Percentiles rank a stretch among this genome's conserved stretches.
Evolutionary conservation across 495 filamentous ascomycete species (phyloP).

Genomic region (Parmelia sp.): DNA sequence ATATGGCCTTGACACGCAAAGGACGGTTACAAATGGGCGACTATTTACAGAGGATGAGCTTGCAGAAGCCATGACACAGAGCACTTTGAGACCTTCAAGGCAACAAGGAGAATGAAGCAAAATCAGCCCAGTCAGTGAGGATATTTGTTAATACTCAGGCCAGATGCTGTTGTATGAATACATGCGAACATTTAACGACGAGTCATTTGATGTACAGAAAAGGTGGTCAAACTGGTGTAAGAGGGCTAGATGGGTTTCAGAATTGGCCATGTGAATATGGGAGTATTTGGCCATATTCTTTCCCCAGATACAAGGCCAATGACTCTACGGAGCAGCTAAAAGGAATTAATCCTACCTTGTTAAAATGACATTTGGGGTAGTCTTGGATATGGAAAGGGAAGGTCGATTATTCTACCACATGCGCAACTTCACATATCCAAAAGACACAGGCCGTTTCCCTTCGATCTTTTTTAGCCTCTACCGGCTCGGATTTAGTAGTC

Average conservation of each 20-base stretch:
- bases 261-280: background rate
- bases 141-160: background rate
- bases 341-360: background rate
- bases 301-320: background rate
- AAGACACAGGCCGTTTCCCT: too few species aligned
- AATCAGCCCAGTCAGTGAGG: background rate
- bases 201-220: background rate
- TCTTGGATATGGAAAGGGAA: background rate
- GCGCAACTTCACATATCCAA: too few species aligned
- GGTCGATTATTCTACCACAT: background rate
- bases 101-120: constrained; percentile 8
- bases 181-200: background rate
- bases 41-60: constrained; percentile 28
- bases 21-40: constrained; percentile 22
- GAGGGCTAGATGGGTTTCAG: background rate
- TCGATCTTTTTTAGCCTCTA: background rate
- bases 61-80: constrained; percentile 26
- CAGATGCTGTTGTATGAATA: background rate
- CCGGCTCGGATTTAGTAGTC: background rate
- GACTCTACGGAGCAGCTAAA: background rate
- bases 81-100: constrained; percentile 20
- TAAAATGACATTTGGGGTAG: background rate
- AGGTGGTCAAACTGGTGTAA: background rate
- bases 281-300: background rate
- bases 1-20: constrained; percentile 21